Base-by-base conservation (phyloP, 1,139 yeast genomes). In the Yamadazyma siamensis region DNA sequence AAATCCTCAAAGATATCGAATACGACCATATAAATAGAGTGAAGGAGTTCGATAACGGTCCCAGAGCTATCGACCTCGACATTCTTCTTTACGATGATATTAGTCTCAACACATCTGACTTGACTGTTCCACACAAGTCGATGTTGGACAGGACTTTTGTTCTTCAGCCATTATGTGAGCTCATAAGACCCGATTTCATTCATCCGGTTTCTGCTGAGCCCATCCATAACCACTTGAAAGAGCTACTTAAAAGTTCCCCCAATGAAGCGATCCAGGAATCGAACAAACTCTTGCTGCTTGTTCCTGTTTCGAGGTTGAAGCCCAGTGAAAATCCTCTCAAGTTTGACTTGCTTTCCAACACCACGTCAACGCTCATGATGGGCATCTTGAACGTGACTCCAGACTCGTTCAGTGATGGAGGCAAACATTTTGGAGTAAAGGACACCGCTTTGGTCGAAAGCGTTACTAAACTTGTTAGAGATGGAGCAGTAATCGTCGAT, bases 391-490 rank as follows among this genome's bases (percentile, higher is more conserved):
- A 91, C 49, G 72, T 83, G 13, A 91, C 98, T 0, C 96, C 97
- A 0, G 97, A 94, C 52, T 88, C 96, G 0, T 91, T 91, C 50
- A 86, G 96, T 31, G 98, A 94, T 56, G 97, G 95, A 1, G 89
- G 94, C 0, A 40, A 38, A n/a, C 46, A 54, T 28, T 54, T 32
- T 25, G 39, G 44, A 5, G 47, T 49, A 15, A 45, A 65, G 15
- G 53, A 59, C 4, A 51, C 53, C 4, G 46, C 53, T 4, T 44
- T 60, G 3, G 43, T 72, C 3, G 61, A 61, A 0, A 57, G 61
- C 16, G 72, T 77, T 2, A 49, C 58, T 33, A 40, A 53, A 18
- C 67, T 80, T 54, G 75, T 80, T 6, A 44, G 46, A 0, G 65
- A 72, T 13, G 94, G 89, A 0, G 75, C 77, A 8, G 67, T 68